Base-by-base conservation (phyloP, 2,329 filamentous ascomycete species). In the Chrysosporium queenslandicum region DNA sequence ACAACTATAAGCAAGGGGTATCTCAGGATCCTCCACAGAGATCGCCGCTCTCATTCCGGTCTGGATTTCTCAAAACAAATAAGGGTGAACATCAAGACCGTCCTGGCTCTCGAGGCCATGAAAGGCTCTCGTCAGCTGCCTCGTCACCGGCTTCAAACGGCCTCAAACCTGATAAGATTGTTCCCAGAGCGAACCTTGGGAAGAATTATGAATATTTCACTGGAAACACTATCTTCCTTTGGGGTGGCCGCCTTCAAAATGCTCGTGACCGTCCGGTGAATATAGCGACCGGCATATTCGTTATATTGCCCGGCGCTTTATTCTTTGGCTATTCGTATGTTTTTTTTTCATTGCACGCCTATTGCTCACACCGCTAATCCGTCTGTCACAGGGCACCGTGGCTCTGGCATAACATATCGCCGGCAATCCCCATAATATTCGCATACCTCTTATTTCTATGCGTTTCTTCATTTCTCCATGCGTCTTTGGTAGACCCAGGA, bases 141-240 rank as follows among this genome's bases (percentile, higher is more conserved):
- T 89, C 87, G 2, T 87, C 88, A 7, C 87, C 87, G 2, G 78
- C 77, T 43, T 74, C 86, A 47, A 68, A 74, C 37, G 72, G 74
- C 1, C 62, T 69, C n/a, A 76, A 80, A 61, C 61, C 64, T 52
- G 53, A 59, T 50, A 49, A 62, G 23, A 52, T 63, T 16, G 57
- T 61, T 16, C 56, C 50, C 4, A 71, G 71, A 42, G 58, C 66
- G 21, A 68, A 74, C 32, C 64, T 79, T 52, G 82, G 86, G 48
- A 83, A 78, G 58, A 95, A 96, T 61, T 86, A 91, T 68, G 81
- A 97, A 66, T 95, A 95, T 67, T 97, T 96, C 63, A 80, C 87
- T 41, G 92, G 92, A 42, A 98, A 97, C 64, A 95, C 88, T 0
- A 75, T 89, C 21, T 98, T 98, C 65, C 95, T 83, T 66, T 76